Evolutionary conservation across 352 stramenopile species (phyloP).

Genomic region (Peronospora tabacina): DNA sequence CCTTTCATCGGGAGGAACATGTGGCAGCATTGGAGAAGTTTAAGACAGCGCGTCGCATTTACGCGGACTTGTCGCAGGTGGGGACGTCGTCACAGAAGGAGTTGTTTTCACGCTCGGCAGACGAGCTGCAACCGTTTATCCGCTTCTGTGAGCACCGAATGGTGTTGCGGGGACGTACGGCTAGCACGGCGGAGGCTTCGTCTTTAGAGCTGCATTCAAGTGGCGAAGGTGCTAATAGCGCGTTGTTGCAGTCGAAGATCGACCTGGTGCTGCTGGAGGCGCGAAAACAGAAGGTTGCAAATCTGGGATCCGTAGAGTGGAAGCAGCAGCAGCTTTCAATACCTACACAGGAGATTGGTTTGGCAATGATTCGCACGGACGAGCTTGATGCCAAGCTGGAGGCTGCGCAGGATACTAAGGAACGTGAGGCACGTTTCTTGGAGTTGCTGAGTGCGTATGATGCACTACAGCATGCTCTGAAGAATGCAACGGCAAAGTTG

Average conservation of each 20-base stretch:
- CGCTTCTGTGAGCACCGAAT: slow-evolving; percentile 81
- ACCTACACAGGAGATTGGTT: slow-evolving; percentile 58
- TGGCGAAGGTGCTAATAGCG: slow-evolving; percentile 61
- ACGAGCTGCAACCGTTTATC: slow-evolving; percentile 79
- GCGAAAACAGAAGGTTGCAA: slow-evolving; percentile 80
- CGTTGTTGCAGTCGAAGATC: slow-evolving; percentile 79
- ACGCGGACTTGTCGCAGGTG: slow-evolving; percentile 73
- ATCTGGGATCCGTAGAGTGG: slow-evolving; percentile 70
- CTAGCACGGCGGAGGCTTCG: slow-evolving; percentile 26
- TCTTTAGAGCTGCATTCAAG: slow-evolving; percentile 49
- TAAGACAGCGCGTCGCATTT: slow-evolving; percentile 72
- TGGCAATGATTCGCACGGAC: slow-evolving; percentile 65
- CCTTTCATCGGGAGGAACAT: slow-evolving; percentile 86
- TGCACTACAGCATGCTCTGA: slow-evolving; percentile 54
- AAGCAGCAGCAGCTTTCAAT: slow-evolving; percentile 71
- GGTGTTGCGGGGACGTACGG: slow-evolving; percentile 46
- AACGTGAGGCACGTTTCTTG: slow-evolving; percentile 57
- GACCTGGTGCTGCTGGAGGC: slow-evolving; percentile 75
- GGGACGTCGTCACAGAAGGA: slow-evolving; percentile 77
- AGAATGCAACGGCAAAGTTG: slow-evolving; percentile 50
- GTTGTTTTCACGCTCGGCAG: slow-evolving; percentile 55
- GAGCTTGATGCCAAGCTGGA: slow-evolving; percentile 61
- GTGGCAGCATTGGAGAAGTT: slow-evolving; percentile 76
- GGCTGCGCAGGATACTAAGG: slow-evolving; percentile 49
- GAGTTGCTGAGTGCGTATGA: slow-evolving; percentile 73